Conservation (phyloP, 495 filamentous ascomycete genomes). For the Trichoderma parareesei region DNA sequence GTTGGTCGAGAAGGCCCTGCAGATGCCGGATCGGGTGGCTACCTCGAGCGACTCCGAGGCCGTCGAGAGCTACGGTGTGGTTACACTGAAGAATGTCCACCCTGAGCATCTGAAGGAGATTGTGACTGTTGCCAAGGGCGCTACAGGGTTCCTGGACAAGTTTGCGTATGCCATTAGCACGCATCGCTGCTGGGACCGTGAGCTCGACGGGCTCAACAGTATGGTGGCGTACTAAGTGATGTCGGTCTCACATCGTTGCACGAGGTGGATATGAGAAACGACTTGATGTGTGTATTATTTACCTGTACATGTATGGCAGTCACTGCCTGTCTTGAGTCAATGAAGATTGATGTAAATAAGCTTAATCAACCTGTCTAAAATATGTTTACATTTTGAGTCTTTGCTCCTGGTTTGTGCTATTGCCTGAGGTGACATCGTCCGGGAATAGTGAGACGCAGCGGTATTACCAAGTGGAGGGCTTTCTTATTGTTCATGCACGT, state of each 20-base stretch:
- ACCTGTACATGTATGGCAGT: too few relatives aligned
- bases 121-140: slow-evolving; percentile 39
- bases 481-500: neutral
- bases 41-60: slow-evolving; percentile 43
- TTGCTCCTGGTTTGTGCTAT: neutral
- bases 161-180: slow-evolving; percentile 58
- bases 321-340: too few relatives aligned
- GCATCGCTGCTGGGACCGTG: slow-evolving; percentile 63
- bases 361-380: too few relatives aligned
- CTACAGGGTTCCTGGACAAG: slow-evolving; percentile 22
- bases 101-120: slow-evolving; percentile 48
- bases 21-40: slow-evolving; percentile 41
- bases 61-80: slow-evolving; percentile 61
- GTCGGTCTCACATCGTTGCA: neutral
- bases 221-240: slow-evolving; percentile 34
- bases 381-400: too few relatives aligned
- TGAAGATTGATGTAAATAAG: too few relatives aligned
- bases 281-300: too few relatives aligned
- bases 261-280: too few relatives aligned
- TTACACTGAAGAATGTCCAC: slow-evolving; percentile 46
- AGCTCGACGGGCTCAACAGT: slow-evolving; percentile 56
- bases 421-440: neutral
- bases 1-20: slow-evolving; percentile 51
- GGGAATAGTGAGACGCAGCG: neutral
- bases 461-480: too few relatives aligned